These are phyloP conservation scores for Colletotrichum sp. DNA, from an alignment of 2,329 filamentous ascomycete genomes.

Conservation along the genomic window DNA sequence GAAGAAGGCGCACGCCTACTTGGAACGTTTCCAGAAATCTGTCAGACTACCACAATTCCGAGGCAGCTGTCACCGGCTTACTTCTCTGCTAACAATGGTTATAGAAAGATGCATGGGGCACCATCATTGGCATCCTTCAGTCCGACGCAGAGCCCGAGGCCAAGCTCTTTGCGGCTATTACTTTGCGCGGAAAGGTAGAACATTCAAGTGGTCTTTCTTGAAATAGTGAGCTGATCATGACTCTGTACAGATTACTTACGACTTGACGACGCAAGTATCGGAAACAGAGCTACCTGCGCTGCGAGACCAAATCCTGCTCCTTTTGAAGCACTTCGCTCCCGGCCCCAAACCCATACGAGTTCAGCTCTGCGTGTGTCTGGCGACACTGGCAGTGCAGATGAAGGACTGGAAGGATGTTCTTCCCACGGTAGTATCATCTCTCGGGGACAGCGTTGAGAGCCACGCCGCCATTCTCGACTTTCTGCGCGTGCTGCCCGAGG, in stretches of 20 bases:
- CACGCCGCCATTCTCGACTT: slow-evolving; percentile 94
- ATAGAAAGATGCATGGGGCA: slow-evolving; percentile 89
- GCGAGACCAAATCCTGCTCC: slow-evolving; percentile 81
- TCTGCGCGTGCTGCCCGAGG: slow-evolving; percentile 93
- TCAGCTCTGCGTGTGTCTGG: slow-evolving; percentile 93
- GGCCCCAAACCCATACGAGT: slow-evolving; percentile 87
- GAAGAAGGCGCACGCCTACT: slow-evolving; percentile 86
- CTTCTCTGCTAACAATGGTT: background rate
- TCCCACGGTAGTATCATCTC: slow-evolving; percentile 76
- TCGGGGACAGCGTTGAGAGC: slow-evolving; percentile 78
- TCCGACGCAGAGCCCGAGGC: slow-evolving; percentile 81
- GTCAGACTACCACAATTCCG: slow-evolving; percentile 58
- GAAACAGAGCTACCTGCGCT: slow-evolving; percentile 75
- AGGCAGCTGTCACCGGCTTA: background rate
- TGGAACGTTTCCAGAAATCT: slow-evolving; percentile 98
- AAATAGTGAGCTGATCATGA: slow-evolving; percentile 7
- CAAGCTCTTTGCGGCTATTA: slow-evolving; percentile 95
- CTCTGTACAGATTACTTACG: slow-evolving; percentile 83
- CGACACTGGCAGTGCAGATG: slow-evolving; percentile 96
- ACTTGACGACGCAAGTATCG: slow-evolving; percentile 84
- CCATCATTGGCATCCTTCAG: slow-evolving; percentile 85
- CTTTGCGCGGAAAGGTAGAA: slow-evolving; percentile 93
- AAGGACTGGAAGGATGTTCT: slow-evolving; percentile 94
- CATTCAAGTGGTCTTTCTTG: slow-evolving; percentile 1
- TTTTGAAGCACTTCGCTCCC: slow-evolving; percentile 80